Conservation (phyloP, 768 basidiomycete genomes). For the Amyloporia xantha region DNA sequence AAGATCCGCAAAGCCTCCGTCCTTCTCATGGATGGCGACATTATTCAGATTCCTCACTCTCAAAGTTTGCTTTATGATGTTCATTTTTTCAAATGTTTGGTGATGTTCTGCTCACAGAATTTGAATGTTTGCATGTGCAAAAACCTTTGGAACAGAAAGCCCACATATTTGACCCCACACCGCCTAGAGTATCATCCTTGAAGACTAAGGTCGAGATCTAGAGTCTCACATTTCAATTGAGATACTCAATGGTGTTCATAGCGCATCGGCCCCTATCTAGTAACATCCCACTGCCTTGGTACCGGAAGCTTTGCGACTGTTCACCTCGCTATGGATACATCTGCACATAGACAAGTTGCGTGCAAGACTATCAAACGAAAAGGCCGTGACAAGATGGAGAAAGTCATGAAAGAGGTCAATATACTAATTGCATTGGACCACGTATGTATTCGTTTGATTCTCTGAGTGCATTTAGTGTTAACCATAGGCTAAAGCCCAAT, state of each 20-base stretch:
- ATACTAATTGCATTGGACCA: slow-evolving; percentile 68
- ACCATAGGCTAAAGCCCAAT: slow-evolving; percentile 50
- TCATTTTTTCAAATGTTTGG: not conserved
- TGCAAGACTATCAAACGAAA: slow-evolving; percentile 75
- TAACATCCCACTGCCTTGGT: slow-evolving; percentile 77
- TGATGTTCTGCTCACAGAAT: slow-evolving; percentile 35
- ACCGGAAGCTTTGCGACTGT: slow-evolving; percentile 80
- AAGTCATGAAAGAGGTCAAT: slow-evolving; percentile 73
- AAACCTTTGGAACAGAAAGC: slow-evolving; percentile 46
- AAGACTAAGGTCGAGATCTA: slow-evolving; percentile 40
- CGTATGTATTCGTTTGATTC: slow-evolving; percentile 34
- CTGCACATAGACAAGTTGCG: slow-evolving; percentile 65
- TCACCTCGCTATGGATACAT: slow-evolving; percentile 65
- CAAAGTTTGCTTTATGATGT: slow-evolving; percentile 40
- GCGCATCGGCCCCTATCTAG: slow-evolving; percentile 60
- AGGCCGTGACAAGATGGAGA: slow-evolving; percentile 48
- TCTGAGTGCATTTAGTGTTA: not conserved
- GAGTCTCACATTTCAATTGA: too few species aligned
- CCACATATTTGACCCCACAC: slow-evolving; percentile 56
- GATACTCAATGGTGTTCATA: too few species aligned
- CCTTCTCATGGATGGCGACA: slow-evolving; percentile 74
- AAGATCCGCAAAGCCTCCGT: slow-evolving; percentile 59
- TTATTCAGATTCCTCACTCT: slow-evolving; percentile 59
- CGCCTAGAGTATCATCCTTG: slow-evolving; percentile 43
- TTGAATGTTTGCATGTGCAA: slow-evolving; percentile 57